Conservation (phyloP, 495 filamentous ascomycete genomes). For the Xylaria curta region DNA sequence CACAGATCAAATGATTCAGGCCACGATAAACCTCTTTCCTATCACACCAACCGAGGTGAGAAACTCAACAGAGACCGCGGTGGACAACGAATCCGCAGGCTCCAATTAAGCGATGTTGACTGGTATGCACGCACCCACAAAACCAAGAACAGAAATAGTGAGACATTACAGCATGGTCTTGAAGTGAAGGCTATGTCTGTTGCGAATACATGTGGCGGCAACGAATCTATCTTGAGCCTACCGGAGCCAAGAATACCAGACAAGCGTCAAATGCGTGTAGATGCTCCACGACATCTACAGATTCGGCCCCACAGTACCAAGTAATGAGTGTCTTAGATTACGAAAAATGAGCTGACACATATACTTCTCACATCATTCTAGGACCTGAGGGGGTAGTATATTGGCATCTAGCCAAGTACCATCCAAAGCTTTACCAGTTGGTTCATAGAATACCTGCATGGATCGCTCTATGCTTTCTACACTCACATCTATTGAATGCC, state of each 20-base stretch:
- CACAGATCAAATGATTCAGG: conserved; percentile 47
- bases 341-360: conserved; percentile 23
- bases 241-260: conserved; percentile 30
- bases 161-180: conserved; percentile 22
- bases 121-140: conserved; percentile 69
- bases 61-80: conserved; percentile 70
- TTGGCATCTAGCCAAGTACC: conserved; percentile 16
- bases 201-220: conserved; percentile 11
- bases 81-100: conserved; percentile 84
- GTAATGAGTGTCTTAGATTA: conserved; percentile 7
- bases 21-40: conserved; percentile 55
- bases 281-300: conserved; percentile 25
- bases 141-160: conserved; percentile 23
- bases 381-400: conserved; percentile 23
- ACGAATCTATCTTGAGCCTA: conserved; percentile 30
- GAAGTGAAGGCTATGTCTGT: conserved; percentile 20
- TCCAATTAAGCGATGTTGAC: conserved; percentile 96
- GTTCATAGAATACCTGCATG: background rate
- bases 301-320: conserved; percentile 25
- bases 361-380: conserved; percentile 17
- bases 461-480: conserved; percentile 1
- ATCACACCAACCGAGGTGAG: conserved; percentile 62
- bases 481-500: conserved; percentile 1
- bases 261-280: conserved; percentile 37
- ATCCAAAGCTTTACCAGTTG: conserved; percentile 11